phyloP scores from a whole-genome alignment of 768 basidiomycete species.

The Sporobolomyces phaffii region DNA sequence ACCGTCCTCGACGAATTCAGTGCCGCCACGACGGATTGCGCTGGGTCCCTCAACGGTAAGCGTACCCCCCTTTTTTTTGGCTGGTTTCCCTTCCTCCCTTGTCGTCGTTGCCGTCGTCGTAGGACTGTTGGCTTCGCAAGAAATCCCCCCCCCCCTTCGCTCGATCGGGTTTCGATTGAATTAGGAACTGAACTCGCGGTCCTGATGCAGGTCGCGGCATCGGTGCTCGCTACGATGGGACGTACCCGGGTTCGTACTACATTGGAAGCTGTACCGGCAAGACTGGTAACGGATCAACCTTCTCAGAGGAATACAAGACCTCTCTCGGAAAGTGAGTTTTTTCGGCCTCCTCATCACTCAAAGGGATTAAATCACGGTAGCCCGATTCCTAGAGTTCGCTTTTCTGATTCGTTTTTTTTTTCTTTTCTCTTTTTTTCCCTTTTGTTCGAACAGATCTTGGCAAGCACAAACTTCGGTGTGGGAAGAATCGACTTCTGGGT shows the following conservation, averaged over 20 bases:
- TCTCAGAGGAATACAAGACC: slow-evolving; percentile 69
- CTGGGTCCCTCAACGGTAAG: background rate
- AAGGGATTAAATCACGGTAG: no score
- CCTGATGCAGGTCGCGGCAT: background rate
- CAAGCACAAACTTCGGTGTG: slow-evolving; percentile 59
- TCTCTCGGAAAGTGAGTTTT: slow-evolving; percentile 58
- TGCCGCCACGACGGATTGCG: slow-evolving; percentile 46
- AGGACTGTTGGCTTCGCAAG: no score
- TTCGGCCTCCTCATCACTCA: background rate
- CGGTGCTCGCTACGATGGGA: slow-evolving; percentile 46
- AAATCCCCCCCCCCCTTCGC: no score
- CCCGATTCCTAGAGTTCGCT: background rate
- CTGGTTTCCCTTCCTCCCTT: background rate
- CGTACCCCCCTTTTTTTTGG: background rate
- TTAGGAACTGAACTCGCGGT: no score
- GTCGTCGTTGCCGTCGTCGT: no score
- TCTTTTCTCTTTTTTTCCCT: no score
- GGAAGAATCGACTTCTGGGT: slow-evolving; percentile 43
- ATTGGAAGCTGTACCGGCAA: slow-evolving; percentile 44
- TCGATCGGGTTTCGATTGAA: no score
- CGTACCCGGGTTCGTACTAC: slow-evolving; percentile 42
- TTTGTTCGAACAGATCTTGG: slow-evolving; percentile 58
- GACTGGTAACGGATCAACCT: slow-evolving; percentile 66
- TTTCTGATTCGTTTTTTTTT: background rate
- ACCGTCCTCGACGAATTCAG: slow-evolving; percentile 44